Conservation (phyloP, 2,329 filamentous ascomycete species). For the Botryosphaeria dothidea region DNA sequence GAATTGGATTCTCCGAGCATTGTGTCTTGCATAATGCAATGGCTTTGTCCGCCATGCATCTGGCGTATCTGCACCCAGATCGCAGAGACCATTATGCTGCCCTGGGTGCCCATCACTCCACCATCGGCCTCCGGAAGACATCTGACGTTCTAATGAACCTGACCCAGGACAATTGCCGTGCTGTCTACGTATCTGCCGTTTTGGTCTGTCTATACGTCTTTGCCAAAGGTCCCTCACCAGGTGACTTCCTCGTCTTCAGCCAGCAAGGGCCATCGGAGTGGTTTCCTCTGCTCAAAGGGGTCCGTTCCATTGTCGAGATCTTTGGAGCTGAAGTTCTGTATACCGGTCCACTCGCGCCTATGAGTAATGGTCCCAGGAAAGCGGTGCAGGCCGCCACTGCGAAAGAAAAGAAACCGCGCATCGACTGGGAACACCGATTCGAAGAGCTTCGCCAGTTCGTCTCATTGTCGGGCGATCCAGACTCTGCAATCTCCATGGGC, state of each 20-base stretch:
- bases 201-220: slow-evolving; percentile 2
- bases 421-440: neutral
- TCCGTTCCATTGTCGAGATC: neutral
- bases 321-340: neutral
- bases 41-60: neutral
- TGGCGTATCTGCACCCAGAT: neutral
- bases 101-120: neutral
- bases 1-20: neutral
- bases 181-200: slow-evolving; percentile 1
- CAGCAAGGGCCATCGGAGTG: slow-evolving; percentile 2
- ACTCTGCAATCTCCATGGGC: neutral
- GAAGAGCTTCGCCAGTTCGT: neutral
- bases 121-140: slow-evolving; percentile 2
- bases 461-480: neutral
- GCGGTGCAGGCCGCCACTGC: neutral
- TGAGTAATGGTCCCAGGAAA: neutral
- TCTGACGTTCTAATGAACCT: neutral
- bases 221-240: neutral
- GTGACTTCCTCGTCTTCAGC: neutral
- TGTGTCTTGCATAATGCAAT: slow-evolving; percentile 3
- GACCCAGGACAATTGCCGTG: neutral
- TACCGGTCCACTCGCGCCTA: neutral
- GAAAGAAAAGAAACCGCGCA: neutral
- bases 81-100: neutral
- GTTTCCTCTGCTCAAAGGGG: slow-evolving; percentile 4